Evolutionary conservation across 129 eudicot genomes (phyloP).

Genomic region (Calendula officinalis): DNA sequence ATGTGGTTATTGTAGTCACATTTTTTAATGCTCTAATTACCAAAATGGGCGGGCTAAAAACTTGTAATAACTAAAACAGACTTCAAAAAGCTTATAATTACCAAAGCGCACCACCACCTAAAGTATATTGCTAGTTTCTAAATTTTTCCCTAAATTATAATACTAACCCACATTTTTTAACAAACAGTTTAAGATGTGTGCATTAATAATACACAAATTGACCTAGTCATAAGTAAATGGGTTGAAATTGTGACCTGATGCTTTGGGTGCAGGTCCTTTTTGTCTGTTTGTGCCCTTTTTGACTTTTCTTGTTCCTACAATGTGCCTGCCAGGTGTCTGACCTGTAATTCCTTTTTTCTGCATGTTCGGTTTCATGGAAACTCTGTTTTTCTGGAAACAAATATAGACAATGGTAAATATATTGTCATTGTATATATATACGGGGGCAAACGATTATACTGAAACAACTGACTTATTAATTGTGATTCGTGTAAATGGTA

Average conservation of each 20-base stretch:
- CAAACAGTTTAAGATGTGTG: not conserved
- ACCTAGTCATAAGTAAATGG: slow-evolving; percentile 10
- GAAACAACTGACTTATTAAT: slow-evolving; percentile 6
- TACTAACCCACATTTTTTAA: not conserved
- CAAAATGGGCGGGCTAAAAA: no score
- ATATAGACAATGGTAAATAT: not conserved
- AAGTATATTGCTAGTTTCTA: no score
- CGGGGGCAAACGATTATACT: not conserved
- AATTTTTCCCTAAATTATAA: not conserved
- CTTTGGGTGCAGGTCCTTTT: slow-evolving; percentile 35
- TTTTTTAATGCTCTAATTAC: no score
- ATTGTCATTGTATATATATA: not conserved
- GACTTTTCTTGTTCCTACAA: slow-evolving; percentile 32
- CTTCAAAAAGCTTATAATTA: no score
- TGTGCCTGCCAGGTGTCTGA: slow-evolving; percentile 33
- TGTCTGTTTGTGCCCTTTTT: slow-evolving; percentile 42
- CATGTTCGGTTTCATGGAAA: slow-evolving; percentile 50
- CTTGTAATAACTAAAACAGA: no score
- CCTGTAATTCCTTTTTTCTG: slow-evolving; percentile 40
- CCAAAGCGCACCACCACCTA: no score
- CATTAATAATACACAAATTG: not conserved
- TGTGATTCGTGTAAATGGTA: not conserved
- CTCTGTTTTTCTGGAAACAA: slow-evolving; percentile 35
- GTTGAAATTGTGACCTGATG: slow-evolving; percentile 35
- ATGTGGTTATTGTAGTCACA: no score